Base-by-base conservation (phyloP, 495 filamentous ascomycete species). In the Penicillium silybi region DNA sequence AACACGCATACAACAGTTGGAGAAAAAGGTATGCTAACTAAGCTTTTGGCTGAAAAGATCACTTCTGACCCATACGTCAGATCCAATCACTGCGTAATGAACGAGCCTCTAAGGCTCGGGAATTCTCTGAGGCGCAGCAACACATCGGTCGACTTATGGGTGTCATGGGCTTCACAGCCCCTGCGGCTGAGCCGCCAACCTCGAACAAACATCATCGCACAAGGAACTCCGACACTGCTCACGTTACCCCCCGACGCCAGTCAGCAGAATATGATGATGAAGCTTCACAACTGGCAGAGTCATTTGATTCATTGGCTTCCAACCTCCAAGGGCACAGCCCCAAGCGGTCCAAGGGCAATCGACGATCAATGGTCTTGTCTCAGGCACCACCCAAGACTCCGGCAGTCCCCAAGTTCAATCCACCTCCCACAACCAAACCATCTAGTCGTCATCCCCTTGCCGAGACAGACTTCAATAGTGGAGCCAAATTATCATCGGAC, bases 71-170 rank as follows among this genome's bases (percentile, higher is more conserved):
- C 10, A 25, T 0, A 20, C 0, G 41, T 11, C 34, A 77, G 73
- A 54, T 74, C 26, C 69, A 74, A 54, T 62, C 66, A 10, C 52
- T 76, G 27, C 67, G 67, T 13, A 62, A 71, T 34, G 70, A 75
- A 44, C 59, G 70, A 44, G 62, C 73, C 22, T 63, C 69, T 17
- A 75, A 73, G 51, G 69, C 74, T n/a, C 67, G 68, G 11, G 75
- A 80, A 44, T 75, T 80, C 35, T 69, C 66, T 1, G 73, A 78
- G 46, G 74, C 75, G 15, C 75, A 78, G 49, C 70, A 78, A 39
- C 73, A 78, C 18, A 76, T 76, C 29, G 57, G 73, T 18, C 68
- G 71, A 7, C 56, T 79, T 7, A 77, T 78, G 70, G 62, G 56
- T 16, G 69, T 80, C 2, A 78, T 77, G 73, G 72, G 70, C 1